phyloP scores from a whole-genome alignment of 305 asterid species.

The Andrographis paniculata region DNA sequence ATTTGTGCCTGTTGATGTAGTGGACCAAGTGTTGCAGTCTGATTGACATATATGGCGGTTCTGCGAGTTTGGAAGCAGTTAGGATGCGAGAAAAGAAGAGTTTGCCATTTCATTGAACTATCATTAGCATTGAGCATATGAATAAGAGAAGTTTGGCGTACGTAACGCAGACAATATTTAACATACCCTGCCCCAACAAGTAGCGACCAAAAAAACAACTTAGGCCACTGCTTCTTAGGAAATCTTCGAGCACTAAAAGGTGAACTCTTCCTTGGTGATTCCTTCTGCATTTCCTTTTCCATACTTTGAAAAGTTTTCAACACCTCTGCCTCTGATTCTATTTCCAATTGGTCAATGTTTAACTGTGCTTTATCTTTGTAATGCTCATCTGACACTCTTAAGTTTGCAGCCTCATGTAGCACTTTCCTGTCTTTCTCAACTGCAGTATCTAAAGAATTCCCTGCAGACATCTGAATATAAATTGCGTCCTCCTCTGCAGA shows the following conservation, averaged over 20 bases:
- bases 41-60: slow-evolving; percentile 46
- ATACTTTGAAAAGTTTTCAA: slow-evolving; percentile 42
- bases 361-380: slow-evolving; percentile 51
- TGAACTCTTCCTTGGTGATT: slow-evolving; percentile 56
- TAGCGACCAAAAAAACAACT: slow-evolving; percentile 67
- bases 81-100: neutral
- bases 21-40: slow-evolving; percentile 43
- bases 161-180: slow-evolving; percentile 13
- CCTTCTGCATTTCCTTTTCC: slow-evolving; percentile 73
- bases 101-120: neutral
- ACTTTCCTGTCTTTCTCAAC: slow-evolving; percentile 37
- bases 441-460: slow-evolving; percentile 30
- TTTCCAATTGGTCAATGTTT: slow-evolving; percentile 30
- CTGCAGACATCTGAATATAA: slow-evolving; percentile 39
- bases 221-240: slow-evolving; percentile 55
- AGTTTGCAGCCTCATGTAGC: slow-evolving; percentile 35
- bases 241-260: slow-evolving; percentile 69
- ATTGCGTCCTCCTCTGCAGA: slow-evolving; percentile 27
- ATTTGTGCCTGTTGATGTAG: slow-evolving; percentile 60
- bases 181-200: slow-evolving; percentile 90
- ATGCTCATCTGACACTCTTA: slow-evolving; percentile 41
- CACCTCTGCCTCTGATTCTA: slow-evolving; percentile 67
- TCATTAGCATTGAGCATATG: neutral
- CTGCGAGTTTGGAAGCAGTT: slow-evolving; percentile 53
- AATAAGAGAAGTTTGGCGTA: slow-evolving; percentile 11